phyloP scores from a whole-genome alignment of 2,329 filamentous ascomycete species.

The Drechslerella coelobrocha region DNA sequence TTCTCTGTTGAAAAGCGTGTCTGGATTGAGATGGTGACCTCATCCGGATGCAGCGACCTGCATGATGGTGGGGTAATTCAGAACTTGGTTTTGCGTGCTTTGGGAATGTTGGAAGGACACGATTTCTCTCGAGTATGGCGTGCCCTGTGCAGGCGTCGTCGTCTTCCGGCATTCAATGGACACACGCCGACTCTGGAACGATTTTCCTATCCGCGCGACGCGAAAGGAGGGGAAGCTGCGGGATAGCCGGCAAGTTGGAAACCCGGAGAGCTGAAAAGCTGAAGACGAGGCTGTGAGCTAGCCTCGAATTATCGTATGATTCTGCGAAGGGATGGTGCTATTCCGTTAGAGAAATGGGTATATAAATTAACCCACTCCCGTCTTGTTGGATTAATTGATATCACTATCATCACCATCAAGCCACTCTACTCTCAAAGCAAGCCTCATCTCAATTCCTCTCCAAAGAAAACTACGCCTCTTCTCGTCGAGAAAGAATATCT shows the following conservation, averaged over 20 bases:
- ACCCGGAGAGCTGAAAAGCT: not conserved
- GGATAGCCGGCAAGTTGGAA: not conserved
- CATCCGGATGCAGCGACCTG: slow-evolving; percentile 47
- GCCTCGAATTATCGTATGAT: not conserved
- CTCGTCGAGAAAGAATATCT: no score
- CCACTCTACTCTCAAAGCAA: slow-evolving; percentile 12
- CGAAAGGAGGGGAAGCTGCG: slow-evolving; percentile 15
- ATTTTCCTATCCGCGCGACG: slow-evolving; percentile 1
- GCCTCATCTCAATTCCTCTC: not conserved
- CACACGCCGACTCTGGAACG: not conserved
- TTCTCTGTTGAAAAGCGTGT: slow-evolving; percentile 12
- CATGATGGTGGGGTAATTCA: slow-evolving; percentile 24
- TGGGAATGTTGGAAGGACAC: slow-evolving; percentile 9
- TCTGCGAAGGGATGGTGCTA: slow-evolving; percentile 24
- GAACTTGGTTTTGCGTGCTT: slow-evolving; percentile 4
- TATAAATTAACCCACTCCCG: slow-evolving; percentile 43
- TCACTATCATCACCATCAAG: slow-evolving; percentile 34
- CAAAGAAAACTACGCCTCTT: not conserved
- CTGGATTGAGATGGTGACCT: slow-evolving; percentile 24
- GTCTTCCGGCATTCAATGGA: not conserved
- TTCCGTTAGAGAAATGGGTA: slow-evolving; percentile 8
- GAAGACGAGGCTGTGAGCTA: not conserved
- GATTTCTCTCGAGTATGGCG: not conserved
- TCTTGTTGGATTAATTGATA: slow-evolving; percentile 14
- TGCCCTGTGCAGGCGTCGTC: no score